Evolutionary conservation across 805 yeast species (phyloP), one percentile per base, ranked within the genome.

Genomic region (Saturnispora sanitii): DNA sequence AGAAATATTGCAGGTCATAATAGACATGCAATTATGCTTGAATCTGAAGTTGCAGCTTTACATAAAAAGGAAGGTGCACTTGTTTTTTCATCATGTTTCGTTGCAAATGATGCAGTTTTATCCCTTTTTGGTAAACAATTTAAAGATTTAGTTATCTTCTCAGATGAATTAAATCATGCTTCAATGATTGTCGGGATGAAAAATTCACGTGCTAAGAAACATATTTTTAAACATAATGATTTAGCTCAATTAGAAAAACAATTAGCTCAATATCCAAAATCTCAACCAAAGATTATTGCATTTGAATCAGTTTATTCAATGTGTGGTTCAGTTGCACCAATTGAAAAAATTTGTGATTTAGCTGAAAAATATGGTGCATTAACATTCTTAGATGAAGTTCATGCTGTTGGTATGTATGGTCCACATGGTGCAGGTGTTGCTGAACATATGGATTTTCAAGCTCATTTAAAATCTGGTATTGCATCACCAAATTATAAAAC

Each of bases 371-470:
- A 92, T 60, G 97, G 97, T 47, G 97, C 97, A 35, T 65, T 92
- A 53, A 92, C 99, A 23, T 92, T 92, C 64, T 70, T 92, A 60
- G 99, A 92, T 61, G 99, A 92, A 64, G 99, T 92, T 29, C 99
- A 92, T 57, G 97, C 98, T 27, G 97, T 92, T 35, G 99, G 99
- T 42, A 75, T 92, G 80, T 92, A 92, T 59, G 99, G 99, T 54
- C 97, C 99, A 45, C 95, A 84, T 55, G 99, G 99, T 58, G 98
- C 96, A 26, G 99, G 99, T 66, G 97, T 92, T 41, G 96, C 97
- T 36, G 99, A 92, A 64, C 98, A 92, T 61, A 70, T 82, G 54
- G 85, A 92, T 64, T 92, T 87, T 53, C 84, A 84, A 35, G 77
- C 79, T 41, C 94, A 90, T 58, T 75, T 84, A 56, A 58, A 67